Percentiles rank a stretch among this genome's conserved stretches.
Evolutionary conservation across 768 basidiomycete species (phyloP).

Genomic region (Rhodotorula kratochvilovae): DNA sequence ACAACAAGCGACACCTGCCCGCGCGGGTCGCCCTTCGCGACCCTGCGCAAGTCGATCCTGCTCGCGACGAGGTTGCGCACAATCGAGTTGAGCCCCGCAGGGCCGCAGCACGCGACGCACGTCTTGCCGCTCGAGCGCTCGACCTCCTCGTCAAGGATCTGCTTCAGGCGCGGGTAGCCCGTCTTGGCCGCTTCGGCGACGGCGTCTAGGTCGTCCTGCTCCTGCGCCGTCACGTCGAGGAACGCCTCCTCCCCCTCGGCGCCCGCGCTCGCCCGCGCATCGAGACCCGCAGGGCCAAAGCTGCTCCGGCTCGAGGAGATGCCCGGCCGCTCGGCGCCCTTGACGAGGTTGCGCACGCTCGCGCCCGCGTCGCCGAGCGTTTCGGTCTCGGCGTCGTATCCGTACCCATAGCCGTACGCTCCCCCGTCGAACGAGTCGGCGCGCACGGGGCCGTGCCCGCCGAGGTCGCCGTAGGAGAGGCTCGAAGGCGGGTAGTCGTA

Average conservation of each 20-base stretch:
- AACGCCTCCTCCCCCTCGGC: not conserved
- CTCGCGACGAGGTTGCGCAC: conserved; percentile 62
- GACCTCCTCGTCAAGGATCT: conserved; percentile 64
- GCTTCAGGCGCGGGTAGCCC: conserved; percentile 63
- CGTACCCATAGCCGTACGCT: conserved; percentile 7
- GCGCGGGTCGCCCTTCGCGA: conserved; percentile 49
- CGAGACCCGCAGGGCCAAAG: not conserved
- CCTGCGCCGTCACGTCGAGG: conserved; percentile 57
- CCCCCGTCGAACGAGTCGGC: conserved; percentile 1
- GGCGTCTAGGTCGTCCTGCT: conserved; percentile 58
- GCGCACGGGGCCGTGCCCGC: not conserved
- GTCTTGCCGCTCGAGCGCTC: conserved; percentile 56
- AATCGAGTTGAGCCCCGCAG: conserved; percentile 63
- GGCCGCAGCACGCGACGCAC: conserved; percentile 72
- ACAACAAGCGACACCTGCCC: conserved; percentile 30
- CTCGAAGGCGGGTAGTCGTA: not conserved
- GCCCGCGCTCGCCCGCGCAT: not conserved
- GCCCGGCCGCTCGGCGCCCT: not conserved
- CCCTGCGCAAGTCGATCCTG: conserved; percentile 58
- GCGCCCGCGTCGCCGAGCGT: conserved; percentile 12
- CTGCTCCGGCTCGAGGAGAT: not conserved
- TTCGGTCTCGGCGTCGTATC: conserved; percentile 1
- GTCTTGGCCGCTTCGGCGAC: conserved; percentile 62
- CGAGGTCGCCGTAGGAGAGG: conserved; percentile 15
- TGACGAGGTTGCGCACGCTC: conserved; percentile 14